These are phyloP conservation scores for Pecoramyces ruminantium DNA, from an alignment of 192 early-diverging fungal species.

Conservation along the genomic window DNA sequence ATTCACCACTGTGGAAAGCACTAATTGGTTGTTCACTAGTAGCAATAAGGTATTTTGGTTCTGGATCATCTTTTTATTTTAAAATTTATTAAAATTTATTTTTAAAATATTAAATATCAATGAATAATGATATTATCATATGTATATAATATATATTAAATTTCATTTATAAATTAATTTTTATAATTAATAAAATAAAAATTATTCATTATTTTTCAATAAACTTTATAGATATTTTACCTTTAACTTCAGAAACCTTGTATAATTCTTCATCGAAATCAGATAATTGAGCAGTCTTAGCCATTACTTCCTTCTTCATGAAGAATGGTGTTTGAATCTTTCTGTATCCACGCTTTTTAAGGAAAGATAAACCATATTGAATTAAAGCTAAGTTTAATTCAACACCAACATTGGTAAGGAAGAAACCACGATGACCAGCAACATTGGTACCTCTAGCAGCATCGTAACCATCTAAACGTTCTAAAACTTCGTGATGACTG, in stretches of 20 bases:
- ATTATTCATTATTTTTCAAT: too few species aligned
- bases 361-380: constrained; percentile 87
- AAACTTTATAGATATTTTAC: too few species aligned
- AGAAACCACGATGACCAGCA: constrained; percentile 98
- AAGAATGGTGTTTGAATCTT: constrained; percentile 97
- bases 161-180: too few species aligned
- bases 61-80: constrained; percentile 24
- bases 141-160: neutral
- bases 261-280: constrained; percentile 98
- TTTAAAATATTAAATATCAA: too few species aligned
- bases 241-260: constrained; percentile 40
- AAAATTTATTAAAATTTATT: neutral
- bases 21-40: constrained; percentile 98
- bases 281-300: constrained; percentile 91
- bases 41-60: constrained; percentile 91
- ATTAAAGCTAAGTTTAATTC: constrained; percentile 93
- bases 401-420: constrained; percentile 84
- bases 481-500: constrained; percentile 83
- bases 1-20: constrained; percentile 87
- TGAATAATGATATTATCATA: neutral
- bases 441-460: constrained; percentile 78
- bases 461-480: constrained; percentile 79
- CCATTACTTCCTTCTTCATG: constrained; percentile 93
- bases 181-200: too few species aligned
- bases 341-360: constrained; percentile 59